These are phyloP conservation scores for Lichtheimia ornata DNA, from an alignment of 371 early-diverging fungal species.

Conservation along the genomic window DNA sequence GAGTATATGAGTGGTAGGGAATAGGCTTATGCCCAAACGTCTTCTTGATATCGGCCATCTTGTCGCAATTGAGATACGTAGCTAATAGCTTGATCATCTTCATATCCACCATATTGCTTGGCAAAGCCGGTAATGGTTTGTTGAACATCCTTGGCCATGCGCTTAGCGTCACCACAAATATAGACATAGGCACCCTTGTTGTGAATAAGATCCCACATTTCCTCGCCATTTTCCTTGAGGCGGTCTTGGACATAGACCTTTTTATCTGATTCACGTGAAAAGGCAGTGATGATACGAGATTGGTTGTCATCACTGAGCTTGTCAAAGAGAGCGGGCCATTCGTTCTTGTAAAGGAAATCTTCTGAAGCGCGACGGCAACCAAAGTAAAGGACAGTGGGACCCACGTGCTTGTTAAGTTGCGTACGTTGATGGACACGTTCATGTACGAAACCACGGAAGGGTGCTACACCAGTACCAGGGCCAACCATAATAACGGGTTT, in stretches of 20 bases:
- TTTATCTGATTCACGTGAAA: slow-evolving; percentile 72
- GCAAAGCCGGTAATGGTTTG: slow-evolving; percentile 67
- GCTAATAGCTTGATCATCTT: slow-evolving; percentile 63
- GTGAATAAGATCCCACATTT: slow-evolving; percentile 71
- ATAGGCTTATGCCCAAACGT: slow-evolving; percentile 80
- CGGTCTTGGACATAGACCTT: slow-evolving; percentile 89
- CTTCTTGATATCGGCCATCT: slow-evolving; percentile 86
- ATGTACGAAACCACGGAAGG: slow-evolving; percentile 86
- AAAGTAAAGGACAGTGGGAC: slow-evolving; percentile 86
- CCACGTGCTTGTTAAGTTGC: slow-evolving; percentile 53
- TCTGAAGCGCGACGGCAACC: slow-evolving; percentile 80
- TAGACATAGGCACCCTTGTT: slow-evolving; percentile 70
- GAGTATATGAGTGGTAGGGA: too few species aligned
- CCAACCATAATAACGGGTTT: slow-evolving; percentile 93
- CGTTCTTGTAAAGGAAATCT: slow-evolving; percentile 86
- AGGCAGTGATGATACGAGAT: slow-evolving; percentile 75
- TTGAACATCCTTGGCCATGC: slow-evolving; percentile 91
- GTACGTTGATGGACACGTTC: slow-evolving; percentile 70
- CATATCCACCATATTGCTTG: slow-evolving; percentile 60
- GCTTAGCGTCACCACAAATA: slow-evolving; percentile 92
- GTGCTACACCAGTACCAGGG: slow-evolving; percentile 96
- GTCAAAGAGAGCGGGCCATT: slow-evolving; percentile 64
- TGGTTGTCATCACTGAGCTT: slow-evolving; percentile 36
- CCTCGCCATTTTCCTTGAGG: slow-evolving; percentile 58
- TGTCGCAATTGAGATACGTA: slow-evolving; percentile 78